Conservation (phyloP, 2,329 filamentous ascomycete genomes). For the Hansfordia pulvinata region DNA sequence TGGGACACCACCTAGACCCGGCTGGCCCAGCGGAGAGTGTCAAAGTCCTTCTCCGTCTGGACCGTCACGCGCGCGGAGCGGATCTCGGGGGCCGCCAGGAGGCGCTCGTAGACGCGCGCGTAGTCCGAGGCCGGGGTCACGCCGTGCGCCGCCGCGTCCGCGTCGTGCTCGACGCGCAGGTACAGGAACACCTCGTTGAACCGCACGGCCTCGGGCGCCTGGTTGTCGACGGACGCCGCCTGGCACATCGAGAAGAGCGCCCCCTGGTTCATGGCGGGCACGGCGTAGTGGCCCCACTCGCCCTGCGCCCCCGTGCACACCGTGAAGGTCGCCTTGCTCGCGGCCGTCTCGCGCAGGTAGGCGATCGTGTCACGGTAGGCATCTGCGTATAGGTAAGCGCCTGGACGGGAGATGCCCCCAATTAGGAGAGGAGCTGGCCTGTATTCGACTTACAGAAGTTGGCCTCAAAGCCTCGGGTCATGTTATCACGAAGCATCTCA, state of each 20-base stretch:
- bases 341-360: slow-evolving; percentile 15
- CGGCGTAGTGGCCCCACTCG: slow-evolving; percentile 8
- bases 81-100: too few relatives aligned
- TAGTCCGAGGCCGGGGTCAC: slow-evolving; percentile 9
- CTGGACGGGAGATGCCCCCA: not conserved
- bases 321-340: slow-evolving; percentile 16
- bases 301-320: slow-evolving; percentile 17
- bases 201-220: slow-evolving; percentile 19
- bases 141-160: too few relatives aligned
- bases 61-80: too few relatives aligned
- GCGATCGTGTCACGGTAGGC: slow-evolving; percentile 17
- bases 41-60: too few relatives aligned
- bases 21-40: too few relatives aligned
- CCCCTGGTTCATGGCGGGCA: slow-evolving; percentile 19
- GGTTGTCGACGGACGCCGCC: slow-evolving; percentile 15
- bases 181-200: slow-evolving; percentile 24
- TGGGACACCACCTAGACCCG: too few relatives aligned
- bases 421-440: not conserved
- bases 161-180: slow-evolving; percentile 14
- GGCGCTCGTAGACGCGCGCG: slow-evolving; percentile 3
- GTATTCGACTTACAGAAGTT: slow-evolving; percentile 16
- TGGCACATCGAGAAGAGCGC: slow-evolving; percentile 19
- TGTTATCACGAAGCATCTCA: slow-evolving; percentile 9
- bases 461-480: slow-evolving; percentile 12
- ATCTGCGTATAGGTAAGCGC: too few relatives aligned